phyloP scores from a whole-genome alignment of 495 filamentous ascomycete genomes.

The Trichodelitschia bisporula region DNA sequence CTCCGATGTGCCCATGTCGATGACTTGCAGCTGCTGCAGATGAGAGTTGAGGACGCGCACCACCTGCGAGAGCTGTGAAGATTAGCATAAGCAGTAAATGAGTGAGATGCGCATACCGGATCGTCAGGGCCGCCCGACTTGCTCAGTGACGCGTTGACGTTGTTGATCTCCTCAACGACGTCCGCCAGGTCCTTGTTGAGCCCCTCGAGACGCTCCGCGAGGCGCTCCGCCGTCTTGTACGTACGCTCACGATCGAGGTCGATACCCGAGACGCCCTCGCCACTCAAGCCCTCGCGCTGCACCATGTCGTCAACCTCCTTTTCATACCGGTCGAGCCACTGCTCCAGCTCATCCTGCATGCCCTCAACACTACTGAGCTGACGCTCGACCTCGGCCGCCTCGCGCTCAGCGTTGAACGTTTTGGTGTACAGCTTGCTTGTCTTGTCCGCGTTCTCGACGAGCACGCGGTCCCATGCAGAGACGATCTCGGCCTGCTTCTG shows the following conservation, averaged over 20 bases:
- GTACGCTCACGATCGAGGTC: slow-evolving; percentile 89
- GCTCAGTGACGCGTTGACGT: slow-evolving; percentile 54
- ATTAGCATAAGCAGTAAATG: slow-evolving; percentile 6
- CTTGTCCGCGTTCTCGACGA: slow-evolving; percentile 81
- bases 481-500: slow-evolving; percentile 68
- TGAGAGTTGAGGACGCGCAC: slow-evolving; percentile 85
- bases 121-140: slow-evolving; percentile 77
- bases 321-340: slow-evolving; percentile 75
- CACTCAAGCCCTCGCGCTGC: slow-evolving; percentile 28
- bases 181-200: slow-evolving; percentile 75
- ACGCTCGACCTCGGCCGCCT: slow-evolving; percentile 72
- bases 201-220: slow-evolving; percentile 64
- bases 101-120: slow-evolving; percentile 39
- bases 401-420: slow-evolving; percentile 76
- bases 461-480: slow-evolving; percentile 67
- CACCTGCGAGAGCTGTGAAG: slow-evolving; percentile 58
- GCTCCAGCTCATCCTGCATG: slow-evolving; percentile 69
- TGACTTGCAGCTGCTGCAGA: slow-evolving; percentile 66
- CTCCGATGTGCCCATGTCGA: slow-evolving; percentile 61
- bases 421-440: slow-evolving; percentile 69
- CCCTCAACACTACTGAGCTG: slow-evolving; percentile 70
- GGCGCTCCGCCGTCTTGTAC: slow-evolving; percentile 51
- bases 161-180: slow-evolving; percentile 97
- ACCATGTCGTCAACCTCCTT: slow-evolving; percentile 70
- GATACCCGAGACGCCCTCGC: slow-evolving; percentile 51